Evolutionary conservation across 2,329 filamentous ascomycete genomes (phyloP), one percentile per base, ranked within the genome.

Genomic region (Corynespora cassiicola): DNA sequence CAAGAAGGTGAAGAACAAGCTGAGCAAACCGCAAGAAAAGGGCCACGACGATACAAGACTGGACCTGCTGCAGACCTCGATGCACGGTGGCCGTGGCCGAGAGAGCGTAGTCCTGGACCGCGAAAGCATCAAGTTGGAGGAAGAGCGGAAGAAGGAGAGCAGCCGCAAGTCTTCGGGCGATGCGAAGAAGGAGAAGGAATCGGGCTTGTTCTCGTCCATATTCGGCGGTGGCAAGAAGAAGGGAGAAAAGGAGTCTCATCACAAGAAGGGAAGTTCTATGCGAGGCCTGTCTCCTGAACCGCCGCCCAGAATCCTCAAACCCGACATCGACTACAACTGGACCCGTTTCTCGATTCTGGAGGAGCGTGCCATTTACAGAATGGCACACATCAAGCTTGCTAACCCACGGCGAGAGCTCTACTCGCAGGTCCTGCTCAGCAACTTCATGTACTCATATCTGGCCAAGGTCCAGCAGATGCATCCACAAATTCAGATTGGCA

Each of bases 391-490:
- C 72, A 99, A 99, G 70, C 82, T 99, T 45, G 94, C 94, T n/a
- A 97, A 99, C 63, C 94, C 94, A 23, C 85, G 92, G 28, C 86
- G 94, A 39, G 88, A 92, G 25, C 74, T 99, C 34, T 87, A 95
- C 63, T 96, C 92, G 44, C 94, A 99, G 69, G 94, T 99, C 15
- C 77, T 99, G 42, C 80, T 99, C 53, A 96, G 91, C 71, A 99
- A 99, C 68, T 99, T 99, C 71, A 99, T 99, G 94, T 99, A 99
- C 73, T 94, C 90, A 40, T 99, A 99, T 67, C 80, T 99, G 50
- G 94, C 94, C 47, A 99, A 97, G 69, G 94, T 99, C 29, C 94
- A 99, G 71, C 90, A 95, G 60, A 96, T 96, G 89, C 94, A 99
- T 68, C 94, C 94, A 27, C 89, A 95, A 62, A 88, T 96, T 72